These are phyloP conservation scores for Picea abies DNA, from an alignment of 83 land plant genomes.

Conservation along the genomic window DNA sequence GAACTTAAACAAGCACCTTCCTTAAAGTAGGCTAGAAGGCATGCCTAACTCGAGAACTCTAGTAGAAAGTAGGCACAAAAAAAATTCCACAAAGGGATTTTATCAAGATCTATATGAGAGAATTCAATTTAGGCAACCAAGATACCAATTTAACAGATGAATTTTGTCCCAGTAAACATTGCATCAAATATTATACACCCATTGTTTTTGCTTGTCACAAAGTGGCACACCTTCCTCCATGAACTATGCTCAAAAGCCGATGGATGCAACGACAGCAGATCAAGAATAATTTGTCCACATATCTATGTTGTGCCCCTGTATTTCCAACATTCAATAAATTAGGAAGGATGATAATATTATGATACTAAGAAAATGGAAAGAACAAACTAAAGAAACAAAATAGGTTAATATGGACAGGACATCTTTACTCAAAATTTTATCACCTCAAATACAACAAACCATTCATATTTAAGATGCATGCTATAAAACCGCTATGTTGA, in stretches of 20 bases:
- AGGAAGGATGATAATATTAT: neutral
- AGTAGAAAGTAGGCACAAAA: too few relatives aligned
- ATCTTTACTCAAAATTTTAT: neutral
- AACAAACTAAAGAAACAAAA: neutral
- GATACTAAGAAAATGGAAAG: too few relatives aligned
- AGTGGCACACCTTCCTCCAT: neutral
- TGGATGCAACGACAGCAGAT: conserved; percentile 11
- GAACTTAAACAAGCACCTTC: too few relatives aligned
- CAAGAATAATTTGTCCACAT: conserved; percentile 3
- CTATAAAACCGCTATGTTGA: neutral
- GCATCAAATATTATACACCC: neutral
- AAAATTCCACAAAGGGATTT: too few relatives aligned
- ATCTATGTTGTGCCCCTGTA: neutral
- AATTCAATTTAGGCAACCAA: too few relatives aligned
- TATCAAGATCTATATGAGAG: too few relatives aligned
- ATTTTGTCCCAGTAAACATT: too few relatives aligned
- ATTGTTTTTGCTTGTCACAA: neutral
- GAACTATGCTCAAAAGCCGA: conserved; percentile 1
- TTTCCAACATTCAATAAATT: neutral
- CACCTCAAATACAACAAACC: neutral
- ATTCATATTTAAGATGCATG: neutral
- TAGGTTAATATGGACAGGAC: neutral
- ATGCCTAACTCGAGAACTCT: too few relatives aligned
- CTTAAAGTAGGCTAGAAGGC: too few relatives aligned
- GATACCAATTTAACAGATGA: too few relatives aligned